These are phyloP conservation scores for Phytopythium chamaehyphon DNA, from an alignment of 352 stramenopile genomes.

Conservation along the genomic window DNA sequence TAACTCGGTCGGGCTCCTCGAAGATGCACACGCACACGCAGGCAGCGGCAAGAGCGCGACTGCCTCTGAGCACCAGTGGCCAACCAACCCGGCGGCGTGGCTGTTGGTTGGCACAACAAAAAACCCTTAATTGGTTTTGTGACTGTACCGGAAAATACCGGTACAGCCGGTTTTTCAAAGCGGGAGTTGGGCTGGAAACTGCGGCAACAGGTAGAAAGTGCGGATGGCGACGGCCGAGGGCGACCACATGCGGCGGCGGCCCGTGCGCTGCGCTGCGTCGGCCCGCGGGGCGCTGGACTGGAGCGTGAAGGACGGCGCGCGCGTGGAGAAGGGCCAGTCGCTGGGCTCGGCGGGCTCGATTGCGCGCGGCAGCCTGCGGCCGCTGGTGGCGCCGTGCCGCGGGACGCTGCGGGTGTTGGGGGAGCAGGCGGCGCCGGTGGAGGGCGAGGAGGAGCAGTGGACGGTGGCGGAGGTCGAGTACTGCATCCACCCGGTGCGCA, in stretches of 20 bases:
- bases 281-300: slow-evolving; percentile 42
- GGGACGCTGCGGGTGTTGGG: slow-evolving; percentile 70
- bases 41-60: background rate
- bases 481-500: slow-evolving; percentile 73
- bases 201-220: background rate
- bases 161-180: no score
- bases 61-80: no score
- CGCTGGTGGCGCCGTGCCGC: slow-evolving; percentile 81
- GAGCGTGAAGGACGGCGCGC: slow-evolving; percentile 33
- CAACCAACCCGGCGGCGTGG: background rate
- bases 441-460: slow-evolving; percentile 9
- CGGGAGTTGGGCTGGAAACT: background rate
- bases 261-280: slow-evolving; percentile 29
- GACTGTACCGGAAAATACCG: no score
- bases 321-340: slow-evolving; percentile 56
- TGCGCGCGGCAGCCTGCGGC: slow-evolving; percentile 53
- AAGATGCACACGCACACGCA: background rate
- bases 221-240: slow-evolving; percentile 10
- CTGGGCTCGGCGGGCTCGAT: slow-evolving; percentile 49
- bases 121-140: no score
- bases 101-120: no score
- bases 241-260: slow-evolving; percentile 55
- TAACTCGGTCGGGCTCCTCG: no score
- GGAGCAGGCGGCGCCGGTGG: slow-evolving; percentile 17
- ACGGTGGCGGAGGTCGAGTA: slow-evolving; percentile 68